Evolutionary conservation across 148 eudicot species (phyloP).

Genomic region (Vaccinium corymbosum): DNA sequence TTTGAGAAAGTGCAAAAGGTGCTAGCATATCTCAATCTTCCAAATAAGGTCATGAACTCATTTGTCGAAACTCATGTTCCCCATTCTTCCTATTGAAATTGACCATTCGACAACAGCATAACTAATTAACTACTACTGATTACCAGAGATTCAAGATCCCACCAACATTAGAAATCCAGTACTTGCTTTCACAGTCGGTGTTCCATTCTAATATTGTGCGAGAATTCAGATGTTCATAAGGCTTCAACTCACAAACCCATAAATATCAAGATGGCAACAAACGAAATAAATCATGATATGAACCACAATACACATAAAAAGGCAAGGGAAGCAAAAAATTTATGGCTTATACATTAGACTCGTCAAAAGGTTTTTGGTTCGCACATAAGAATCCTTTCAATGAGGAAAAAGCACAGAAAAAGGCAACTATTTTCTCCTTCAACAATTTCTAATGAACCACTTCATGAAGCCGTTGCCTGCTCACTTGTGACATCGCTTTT

Average conservation of each 20-base stretch:
- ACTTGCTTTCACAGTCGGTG: neutral
- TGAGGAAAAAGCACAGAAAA: neutral
- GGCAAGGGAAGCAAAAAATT: conserved; percentile 1
- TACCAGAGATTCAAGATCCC: neutral
- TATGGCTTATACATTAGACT: neutral
- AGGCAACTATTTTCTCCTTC: neutral
- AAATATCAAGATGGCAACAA: neutral
- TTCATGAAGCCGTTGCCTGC: conserved; percentile 16
- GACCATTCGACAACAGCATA: neutral
- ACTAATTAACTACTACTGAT: neutral
- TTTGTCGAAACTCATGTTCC: neutral
- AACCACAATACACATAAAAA: too few species aligned
- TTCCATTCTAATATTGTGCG: neutral
- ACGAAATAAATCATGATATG: neutral
- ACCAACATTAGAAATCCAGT: neutral
- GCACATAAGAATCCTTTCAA: neutral
- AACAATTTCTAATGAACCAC: neutral
- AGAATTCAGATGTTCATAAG: neutral
- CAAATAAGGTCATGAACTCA: neutral
- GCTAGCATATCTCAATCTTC: neutral
- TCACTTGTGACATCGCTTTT: conserved; percentile 11
- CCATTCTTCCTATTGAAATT: neutral
- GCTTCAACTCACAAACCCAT: conserved; percentile 7
- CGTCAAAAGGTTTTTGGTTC: neutral
- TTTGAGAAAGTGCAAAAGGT: neutral